A percentile compares a stretch with the other conserved stretches of the same genome.
Evolutionary conservation across 2,329 filamentous ascomycete species (phyloP).

Genomic region (Ceratocystiopsis sp.): DNA sequence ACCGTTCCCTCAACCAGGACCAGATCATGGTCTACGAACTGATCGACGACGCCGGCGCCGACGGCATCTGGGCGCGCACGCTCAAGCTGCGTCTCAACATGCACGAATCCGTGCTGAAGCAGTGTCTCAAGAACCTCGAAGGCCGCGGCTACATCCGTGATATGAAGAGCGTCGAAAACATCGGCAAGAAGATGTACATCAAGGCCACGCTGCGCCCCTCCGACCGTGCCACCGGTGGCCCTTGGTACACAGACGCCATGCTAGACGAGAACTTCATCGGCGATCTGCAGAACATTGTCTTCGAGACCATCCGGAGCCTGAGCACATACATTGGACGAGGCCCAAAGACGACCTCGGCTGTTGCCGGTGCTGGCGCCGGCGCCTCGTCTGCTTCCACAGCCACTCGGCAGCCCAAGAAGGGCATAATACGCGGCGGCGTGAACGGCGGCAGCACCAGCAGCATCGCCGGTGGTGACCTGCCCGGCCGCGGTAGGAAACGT

Average conservation of each 20-base stretch:
- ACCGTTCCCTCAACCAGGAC: conserved; percentile 44
- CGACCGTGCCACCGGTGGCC: conserved; percentile 80
- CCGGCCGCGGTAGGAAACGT: conserved; percentile 27
- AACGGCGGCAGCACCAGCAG: not conserved
- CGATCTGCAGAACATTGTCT: conserved; percentile 54
- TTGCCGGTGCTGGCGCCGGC: conserved; percentile 9
- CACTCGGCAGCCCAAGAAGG: conserved; percentile 24
- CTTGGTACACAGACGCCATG: conserved; percentile 86
- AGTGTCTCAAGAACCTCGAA: conserved; percentile 70
- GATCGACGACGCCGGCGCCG: conserved; percentile 70
- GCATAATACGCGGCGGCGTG: conserved; percentile 18
- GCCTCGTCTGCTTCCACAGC: not conserved
- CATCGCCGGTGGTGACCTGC: not conserved
- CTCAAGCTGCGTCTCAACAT: conserved; percentile 67
- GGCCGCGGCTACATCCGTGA: conserved; percentile 66
- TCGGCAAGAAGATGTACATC: conserved; percentile 92
- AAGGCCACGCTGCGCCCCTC: conserved; percentile 68
- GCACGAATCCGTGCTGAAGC: conserved; percentile 67
- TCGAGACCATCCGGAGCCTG: conserved; percentile 51
- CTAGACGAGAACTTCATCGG: conserved; percentile 81
- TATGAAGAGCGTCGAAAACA: conserved; percentile 83
- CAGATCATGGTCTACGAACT: conserved; percentile 70
- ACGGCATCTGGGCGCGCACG: conserved; percentile 81
- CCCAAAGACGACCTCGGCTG: conserved; percentile 16
- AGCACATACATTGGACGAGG: conserved; percentile 46